Evolutionary conservation across 1,139 yeast species (phyloP), one percentile per base, ranked within the genome.

Genomic region (Blastobotrys serpentis): DNA sequence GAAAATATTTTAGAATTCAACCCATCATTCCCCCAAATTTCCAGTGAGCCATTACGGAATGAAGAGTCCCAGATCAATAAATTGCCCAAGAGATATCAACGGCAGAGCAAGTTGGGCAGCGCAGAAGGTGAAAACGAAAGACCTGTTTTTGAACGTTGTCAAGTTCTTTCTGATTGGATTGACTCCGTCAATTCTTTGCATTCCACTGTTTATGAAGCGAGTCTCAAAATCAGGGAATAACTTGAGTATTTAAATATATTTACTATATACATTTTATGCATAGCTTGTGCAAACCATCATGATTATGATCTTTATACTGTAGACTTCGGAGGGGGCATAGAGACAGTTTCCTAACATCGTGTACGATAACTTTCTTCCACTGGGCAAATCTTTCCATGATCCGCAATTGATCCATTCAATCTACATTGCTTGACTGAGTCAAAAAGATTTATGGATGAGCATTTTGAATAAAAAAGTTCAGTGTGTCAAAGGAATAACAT

Each of bases 1-100:
- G 48, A 29, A 21, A 43, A 50, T 21, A 43, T 38, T 19, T 42
- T 56, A 10, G 56, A 53, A 32, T 43, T 54, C 38, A 40, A 49
- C 34, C 36, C 39, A 14, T 40, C 25, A 4, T 43, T 39, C n/a
- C 42, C 32, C 4, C 19, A 39, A n/a, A 39, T 23, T 4, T n/a
- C 34, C 10, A 25, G 17, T 4, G 8, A n/a, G n/a, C 16, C 40
- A 8, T 11, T 10, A 18, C 23, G 17, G 6, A n/a, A 8, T 13
- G 34, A 29, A 2, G 43, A 26, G 10, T 33, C 22, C 16, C 32
- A 23, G 22, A 14, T 18, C 5, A 21, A 34, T 10, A 22, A 33
- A 17, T 17, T 43, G 21, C 46, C 46, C 8, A 18, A 34, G 21
- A 23, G 46, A 17, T 43, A 43, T 30, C 34, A 43, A 21, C 30